A percentile compares a stretch with the other conserved stretches of the same genome.
phyloP scores from a whole-genome alignment of 306 rosid genomes.

The Chamaecrista fasciculata region DNA sequence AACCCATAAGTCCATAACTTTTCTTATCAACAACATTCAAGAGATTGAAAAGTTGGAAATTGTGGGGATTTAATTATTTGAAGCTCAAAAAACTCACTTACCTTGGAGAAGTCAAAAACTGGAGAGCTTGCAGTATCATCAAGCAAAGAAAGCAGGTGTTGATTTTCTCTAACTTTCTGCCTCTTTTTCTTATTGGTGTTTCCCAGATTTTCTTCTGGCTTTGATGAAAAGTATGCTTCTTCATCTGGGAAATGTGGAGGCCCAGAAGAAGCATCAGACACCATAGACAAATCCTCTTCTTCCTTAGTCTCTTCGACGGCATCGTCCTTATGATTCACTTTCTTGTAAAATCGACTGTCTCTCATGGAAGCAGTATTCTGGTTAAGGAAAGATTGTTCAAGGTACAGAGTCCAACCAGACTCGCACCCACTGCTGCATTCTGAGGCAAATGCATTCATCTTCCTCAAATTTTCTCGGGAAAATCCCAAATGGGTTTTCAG shows the following conservation, averaged over 20 bases:
- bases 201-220: slow-evolving; percentile 25
- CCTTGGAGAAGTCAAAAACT: slow-evolving; percentile 56
- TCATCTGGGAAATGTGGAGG: slow-evolving; percentile 83
- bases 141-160: slow-evolving; percentile 47
- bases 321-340: no score
- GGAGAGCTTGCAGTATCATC: slow-evolving; percentile 97
- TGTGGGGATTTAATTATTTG: neutral
- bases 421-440: slow-evolving; percentile 85
- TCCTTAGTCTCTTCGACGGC: no score
- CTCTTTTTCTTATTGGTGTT: slow-evolving; percentile 41
- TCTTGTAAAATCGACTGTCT: slow-evolving; percentile 22
- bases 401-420: slow-evolving; percentile 96
- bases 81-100: slow-evolving; percentile 31
- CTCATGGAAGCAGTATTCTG: slow-evolving; percentile 44
- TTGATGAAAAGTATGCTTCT: slow-evolving; percentile 38
- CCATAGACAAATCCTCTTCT: slow-evolving; percentile 90
- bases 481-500: slow-evolving; percentile 18
- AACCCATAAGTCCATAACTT: neutral
- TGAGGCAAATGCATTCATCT: slow-evolving; percentile 66
- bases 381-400: slow-evolving; percentile 64
- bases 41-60: neutral
- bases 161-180: slow-evolving; percentile 46
- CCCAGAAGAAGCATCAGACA: slow-evolving; percentile 99
- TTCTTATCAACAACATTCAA: neutral
- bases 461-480: slow-evolving; percentile 9